Evolutionary conservation across 768 basidiomycete genomes (phyloP).

Genomic region (Hericium alpestre): DNA sequence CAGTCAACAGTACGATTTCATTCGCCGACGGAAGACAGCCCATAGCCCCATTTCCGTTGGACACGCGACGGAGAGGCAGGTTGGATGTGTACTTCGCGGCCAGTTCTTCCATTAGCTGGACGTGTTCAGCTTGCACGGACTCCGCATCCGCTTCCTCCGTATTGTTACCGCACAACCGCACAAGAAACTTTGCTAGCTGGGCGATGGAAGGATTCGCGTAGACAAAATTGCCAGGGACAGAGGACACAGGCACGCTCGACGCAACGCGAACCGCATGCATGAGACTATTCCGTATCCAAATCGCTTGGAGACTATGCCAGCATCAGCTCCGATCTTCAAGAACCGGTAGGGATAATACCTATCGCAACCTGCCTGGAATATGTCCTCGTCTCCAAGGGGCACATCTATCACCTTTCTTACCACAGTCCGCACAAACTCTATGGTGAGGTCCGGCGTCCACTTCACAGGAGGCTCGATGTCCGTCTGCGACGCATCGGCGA

Average conservation of each 20-base stretch:
- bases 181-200: constrained; percentile 10
- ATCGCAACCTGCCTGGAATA: background rate
- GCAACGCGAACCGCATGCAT: background rate
- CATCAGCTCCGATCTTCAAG: background rate
- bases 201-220: constrained; percentile 11
- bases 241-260: background rate
- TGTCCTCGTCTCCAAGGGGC: background rate
- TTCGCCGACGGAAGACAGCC: background rate
- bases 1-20: background rate
- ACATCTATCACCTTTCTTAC: background rate
- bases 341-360: background rate
- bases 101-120: background rate
- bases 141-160: background rate
- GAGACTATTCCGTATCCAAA: background rate
- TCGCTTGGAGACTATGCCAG: background rate
- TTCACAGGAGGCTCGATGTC: background rate
- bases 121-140: background rate
- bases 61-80: background rate
- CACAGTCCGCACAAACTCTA: background rate
- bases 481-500: background rate
- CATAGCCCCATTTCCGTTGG: background rate
- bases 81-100: background rate
- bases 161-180: background rate
- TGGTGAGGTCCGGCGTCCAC: background rate
- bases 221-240: constrained; percentile 6